Percentiles rank a stretch among this genome's conserved stretches.
Conservation (phyloP, 2,329 filamentous ascomycete species). For the Microcyclosporella mali region DNA sequence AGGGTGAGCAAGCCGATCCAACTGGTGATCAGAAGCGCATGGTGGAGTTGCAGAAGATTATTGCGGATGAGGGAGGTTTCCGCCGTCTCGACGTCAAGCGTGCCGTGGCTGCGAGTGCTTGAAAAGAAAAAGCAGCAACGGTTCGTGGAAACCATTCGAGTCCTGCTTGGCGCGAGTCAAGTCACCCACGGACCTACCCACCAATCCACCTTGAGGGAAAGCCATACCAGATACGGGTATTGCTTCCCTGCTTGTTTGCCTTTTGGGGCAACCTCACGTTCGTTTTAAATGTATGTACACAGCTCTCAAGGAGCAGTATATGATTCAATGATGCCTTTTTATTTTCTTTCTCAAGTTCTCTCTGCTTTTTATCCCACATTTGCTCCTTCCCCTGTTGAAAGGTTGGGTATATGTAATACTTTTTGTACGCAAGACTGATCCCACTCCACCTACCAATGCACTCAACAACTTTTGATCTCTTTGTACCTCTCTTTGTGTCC, state of each 20-base stretch:
- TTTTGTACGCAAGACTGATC: neutral
- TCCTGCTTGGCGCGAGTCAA: too few relatives aligned
- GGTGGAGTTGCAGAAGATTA: constrained; percentile 60
- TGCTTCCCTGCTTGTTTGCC: neutral
- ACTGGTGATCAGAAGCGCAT: constrained; percentile 69
- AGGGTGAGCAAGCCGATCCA: constrained; percentile 60
- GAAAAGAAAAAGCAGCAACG: too few relatives aligned
- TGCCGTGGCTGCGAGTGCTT: constrained; percentile 15
- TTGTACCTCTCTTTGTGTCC: neutral
- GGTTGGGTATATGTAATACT: constrained; percentile 8
- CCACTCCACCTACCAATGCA: neutral
- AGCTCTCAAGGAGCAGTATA: neutral
- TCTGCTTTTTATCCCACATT: neutral
- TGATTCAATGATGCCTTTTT: neutral
- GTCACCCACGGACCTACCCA: too few relatives aligned
- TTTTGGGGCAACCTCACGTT: constrained; percentile 7
- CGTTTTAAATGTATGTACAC: constrained; percentile 8
- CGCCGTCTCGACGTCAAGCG: constrained; percentile 39
- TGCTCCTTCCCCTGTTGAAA: constrained; percentile 15
- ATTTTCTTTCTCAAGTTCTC: neutral
- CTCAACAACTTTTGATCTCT: neutral
- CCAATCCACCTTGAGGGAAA: neutral
- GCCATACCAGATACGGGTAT: neutral
- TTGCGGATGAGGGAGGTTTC: constrained; percentile 62
- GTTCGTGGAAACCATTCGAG: too few relatives aligned